These are phyloP conservation scores for Colletotrichum trifolii DNA, from an alignment of 2,329 filamentous ascomycete species.

Conservation along the genomic window DNA sequence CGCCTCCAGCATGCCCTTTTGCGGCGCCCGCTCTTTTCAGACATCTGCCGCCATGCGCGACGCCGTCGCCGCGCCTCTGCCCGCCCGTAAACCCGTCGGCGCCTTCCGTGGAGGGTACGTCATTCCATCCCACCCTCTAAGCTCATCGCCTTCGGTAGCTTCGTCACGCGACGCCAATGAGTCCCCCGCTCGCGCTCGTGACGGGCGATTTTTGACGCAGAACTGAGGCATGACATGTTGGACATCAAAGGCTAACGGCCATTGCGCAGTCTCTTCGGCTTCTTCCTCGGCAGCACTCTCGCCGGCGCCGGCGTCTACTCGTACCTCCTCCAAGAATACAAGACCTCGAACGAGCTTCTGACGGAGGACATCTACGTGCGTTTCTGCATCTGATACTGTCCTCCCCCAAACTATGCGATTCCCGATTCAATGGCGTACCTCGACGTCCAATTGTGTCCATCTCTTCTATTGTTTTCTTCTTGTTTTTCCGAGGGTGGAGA, in stretches of 20 bases:
- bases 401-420: not conserved
- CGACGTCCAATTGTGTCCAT: not conserved
- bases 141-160: not conserved
- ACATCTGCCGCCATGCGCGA: slow-evolving; percentile 58
- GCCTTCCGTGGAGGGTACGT: slow-evolving; percentile 72
- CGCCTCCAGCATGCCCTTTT: slow-evolving; percentile 42
- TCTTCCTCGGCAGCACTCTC: slow-evolving; percentile 84
- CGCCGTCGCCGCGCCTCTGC: slow-evolving; percentile 59
- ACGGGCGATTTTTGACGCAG: too few species aligned
- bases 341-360: slow-evolving; percentile 90
- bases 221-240: too few species aligned
- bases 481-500: slow-evolving; percentile 17
- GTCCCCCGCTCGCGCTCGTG: not conserved
- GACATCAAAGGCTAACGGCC: slow-evolving; percentile 7
- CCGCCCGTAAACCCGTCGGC: slow-evolving; percentile 68
- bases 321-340: slow-evolving; percentile 94
- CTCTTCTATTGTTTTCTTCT: slow-evolving; percentile 33
- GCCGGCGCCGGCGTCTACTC: slow-evolving; percentile 88
- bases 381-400: slow-evolving; percentile 55
- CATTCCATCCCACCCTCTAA: not conserved
- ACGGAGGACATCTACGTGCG: slow-evolving; percentile 96
- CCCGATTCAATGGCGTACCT: not conserved
- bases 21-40: slow-evolving; percentile 58
- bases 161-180: not conserved
- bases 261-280: slow-evolving; percentile 80